Conservation (phyloP, 192 early-diverging fungal species). For the Paraglomus brasilianum region DNA sequence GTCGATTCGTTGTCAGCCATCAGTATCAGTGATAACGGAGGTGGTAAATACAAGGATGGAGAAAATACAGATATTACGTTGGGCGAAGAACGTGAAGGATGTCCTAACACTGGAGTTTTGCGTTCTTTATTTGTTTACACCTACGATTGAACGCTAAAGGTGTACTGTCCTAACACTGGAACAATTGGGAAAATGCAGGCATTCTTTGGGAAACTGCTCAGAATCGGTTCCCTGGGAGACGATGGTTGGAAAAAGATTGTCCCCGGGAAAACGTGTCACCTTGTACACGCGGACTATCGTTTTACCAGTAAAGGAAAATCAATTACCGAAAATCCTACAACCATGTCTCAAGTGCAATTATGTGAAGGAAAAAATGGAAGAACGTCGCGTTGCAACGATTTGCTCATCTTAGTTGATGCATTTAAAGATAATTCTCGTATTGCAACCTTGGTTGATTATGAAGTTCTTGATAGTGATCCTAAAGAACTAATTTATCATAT, state of each 20-base stretch:
- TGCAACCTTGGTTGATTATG: conserved; percentile 11
- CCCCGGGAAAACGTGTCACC: conserved; percentile 16
- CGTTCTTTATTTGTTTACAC: too few relatives aligned
- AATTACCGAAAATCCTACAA: conserved; percentile 12
- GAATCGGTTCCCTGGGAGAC: conserved; percentile 17
- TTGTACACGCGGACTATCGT: conserved; percentile 20
- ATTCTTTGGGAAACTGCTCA: conserved; percentile 22
- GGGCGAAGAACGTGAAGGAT: conserved; percentile 13
- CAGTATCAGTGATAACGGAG: neutral
- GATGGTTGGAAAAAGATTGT: neutral
- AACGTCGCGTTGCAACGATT: conserved; percentile 17
- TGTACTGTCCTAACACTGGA: conserved; percentile 14
- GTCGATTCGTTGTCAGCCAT: conserved; percentile 16
- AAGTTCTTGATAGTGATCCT: conserved; percentile 25
- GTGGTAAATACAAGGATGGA: conserved; percentile 13
- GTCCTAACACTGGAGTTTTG: too few relatives aligned
- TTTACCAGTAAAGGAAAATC: conserved; percentile 17
- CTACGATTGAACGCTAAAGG: too few relatives aligned
- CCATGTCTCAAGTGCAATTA: conserved; percentile 22
- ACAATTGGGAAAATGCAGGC: conserved; percentile 15
- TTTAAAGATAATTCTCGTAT: conserved; percentile 26
- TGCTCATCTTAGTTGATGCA: conserved; percentile 23
- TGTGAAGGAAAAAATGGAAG: conserved; percentile 22
- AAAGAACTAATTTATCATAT: conserved; percentile 26
- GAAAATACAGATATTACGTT: conserved; percentile 15